Conservation (phyloP, 352 stramenopile species). For the Aphanomyces invadans region DNA sequence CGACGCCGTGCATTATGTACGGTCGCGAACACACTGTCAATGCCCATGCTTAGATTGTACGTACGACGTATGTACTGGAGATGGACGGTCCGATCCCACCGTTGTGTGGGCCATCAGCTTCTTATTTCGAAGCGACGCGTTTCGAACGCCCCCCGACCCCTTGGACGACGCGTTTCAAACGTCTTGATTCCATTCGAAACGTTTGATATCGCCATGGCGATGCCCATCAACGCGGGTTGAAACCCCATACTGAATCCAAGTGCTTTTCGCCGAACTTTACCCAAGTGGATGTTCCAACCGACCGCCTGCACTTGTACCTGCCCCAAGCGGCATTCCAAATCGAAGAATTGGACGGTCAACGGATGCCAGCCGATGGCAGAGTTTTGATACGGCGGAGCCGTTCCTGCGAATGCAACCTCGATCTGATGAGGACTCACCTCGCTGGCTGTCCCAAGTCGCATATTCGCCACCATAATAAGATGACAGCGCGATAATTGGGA, state of each 20-base stretch:
- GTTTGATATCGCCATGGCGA: background rate
- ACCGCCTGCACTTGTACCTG: too few relatives aligned
- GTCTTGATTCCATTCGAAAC: background rate
- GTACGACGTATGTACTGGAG: background rate
- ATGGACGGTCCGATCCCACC: background rate
- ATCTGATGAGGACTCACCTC: too few relatives aligned
- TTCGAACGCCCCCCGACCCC: background rate
- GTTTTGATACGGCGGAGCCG: background rate
- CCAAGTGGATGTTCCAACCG: background rate
- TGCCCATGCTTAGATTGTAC: background rate
- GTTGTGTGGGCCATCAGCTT: background rate
- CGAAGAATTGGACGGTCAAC: background rate
- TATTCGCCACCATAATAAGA: too few relatives aligned
- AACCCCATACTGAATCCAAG: background rate
- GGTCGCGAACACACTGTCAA: background rate
- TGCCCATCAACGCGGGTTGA: background rate
- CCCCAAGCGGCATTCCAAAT: background rate
- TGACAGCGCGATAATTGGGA: too few relatives aligned
- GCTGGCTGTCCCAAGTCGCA: too few relatives aligned
- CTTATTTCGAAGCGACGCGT: slow-evolving; percentile 1
- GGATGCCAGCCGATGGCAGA: background rate
- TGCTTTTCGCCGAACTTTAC: background rate
- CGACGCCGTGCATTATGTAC: background rate
- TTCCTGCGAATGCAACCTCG: too few relatives aligned
- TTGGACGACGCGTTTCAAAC: background rate